Conservation (phyloP, 2,329 filamentous ascomycete genomes). For the Aschersonia sp. region DNA sequence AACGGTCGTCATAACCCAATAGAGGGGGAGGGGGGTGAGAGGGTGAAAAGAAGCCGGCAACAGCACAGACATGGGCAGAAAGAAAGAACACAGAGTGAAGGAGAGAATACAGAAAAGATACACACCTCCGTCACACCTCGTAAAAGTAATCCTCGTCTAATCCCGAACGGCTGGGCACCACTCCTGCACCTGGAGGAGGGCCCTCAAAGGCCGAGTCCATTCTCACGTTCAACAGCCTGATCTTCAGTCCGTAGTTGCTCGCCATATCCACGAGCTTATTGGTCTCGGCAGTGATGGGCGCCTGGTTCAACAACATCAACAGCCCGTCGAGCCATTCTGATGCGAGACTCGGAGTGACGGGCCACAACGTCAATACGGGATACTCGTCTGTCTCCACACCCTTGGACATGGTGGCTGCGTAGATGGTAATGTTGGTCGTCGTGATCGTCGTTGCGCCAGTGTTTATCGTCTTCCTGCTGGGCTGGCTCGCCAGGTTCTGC, state of each 20-base stretch:
- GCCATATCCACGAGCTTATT: constrained; percentile 79
- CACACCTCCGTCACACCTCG: constrained; percentile 37
- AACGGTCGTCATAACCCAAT: background rate
- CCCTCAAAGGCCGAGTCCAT: constrained; percentile 64
- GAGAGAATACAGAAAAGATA: background rate
- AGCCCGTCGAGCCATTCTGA: constrained; percentile 96
- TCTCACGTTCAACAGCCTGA: constrained; percentile 78
- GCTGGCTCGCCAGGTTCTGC: constrained; percentile 14
- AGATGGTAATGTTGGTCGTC: constrained; percentile 83
- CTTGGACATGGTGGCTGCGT: constrained; percentile 28
- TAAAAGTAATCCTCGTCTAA: constrained; percentile 92
- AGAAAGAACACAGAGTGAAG: background rate
- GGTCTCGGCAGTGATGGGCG: constrained; percentile 93
- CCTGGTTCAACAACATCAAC: constrained; percentile 86
- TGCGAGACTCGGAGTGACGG: constrained; percentile 65
- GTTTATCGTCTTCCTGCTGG: background rate
- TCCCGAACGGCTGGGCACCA: constrained; percentile 69
- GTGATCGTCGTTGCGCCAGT: constrained; percentile 11
- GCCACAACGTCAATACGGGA: constrained; percentile 70
- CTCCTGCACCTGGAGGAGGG: constrained; percentile 52
- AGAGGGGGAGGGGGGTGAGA: background rate
- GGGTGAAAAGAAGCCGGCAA: background rate
- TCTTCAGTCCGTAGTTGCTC: constrained; percentile 82
- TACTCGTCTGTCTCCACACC: constrained; percentile 40
- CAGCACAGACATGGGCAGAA: background rate